Evolutionary conservation across 106 monocot species (phyloP).

Genomic region (Phalaenopsis aphrodite): DNA sequence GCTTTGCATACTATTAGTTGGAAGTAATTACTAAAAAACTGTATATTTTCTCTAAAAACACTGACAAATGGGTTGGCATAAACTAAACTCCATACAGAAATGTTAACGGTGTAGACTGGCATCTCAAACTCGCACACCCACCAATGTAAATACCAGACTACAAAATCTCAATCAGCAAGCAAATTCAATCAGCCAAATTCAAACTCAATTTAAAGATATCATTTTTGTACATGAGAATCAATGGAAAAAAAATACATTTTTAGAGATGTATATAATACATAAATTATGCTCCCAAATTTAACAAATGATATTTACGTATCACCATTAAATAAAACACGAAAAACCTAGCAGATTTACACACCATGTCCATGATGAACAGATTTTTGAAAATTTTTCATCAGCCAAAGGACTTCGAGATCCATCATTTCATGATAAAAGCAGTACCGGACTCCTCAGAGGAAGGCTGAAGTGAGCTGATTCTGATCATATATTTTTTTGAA

Average conservation of each 20-base stretch:
- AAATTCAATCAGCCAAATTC: too few relatives aligned
- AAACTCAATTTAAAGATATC: too few relatives aligned
- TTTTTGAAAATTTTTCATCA: neutral
- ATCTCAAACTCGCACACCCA: too few relatives aligned
- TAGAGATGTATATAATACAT: neutral
- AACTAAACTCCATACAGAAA: too few relatives aligned
- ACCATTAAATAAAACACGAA: neutral
- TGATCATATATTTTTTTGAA: slow-evolving; percentile 6
- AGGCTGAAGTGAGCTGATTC: slow-evolving; percentile 9
- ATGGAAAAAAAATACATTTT: neutral
- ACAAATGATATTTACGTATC: neutral
- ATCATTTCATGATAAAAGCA: neutral
- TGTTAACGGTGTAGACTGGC: too few relatives aligned
- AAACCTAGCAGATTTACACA: neutral
- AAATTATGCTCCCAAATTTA: neutral
- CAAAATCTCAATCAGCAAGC: too few relatives aligned
- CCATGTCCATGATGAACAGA: neutral
- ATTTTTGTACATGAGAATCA: too few relatives aligned
- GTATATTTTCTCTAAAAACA: too few relatives aligned
- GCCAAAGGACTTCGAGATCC: neutral
- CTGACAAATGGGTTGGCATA: too few relatives aligned
- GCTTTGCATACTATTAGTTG: too few relatives aligned
- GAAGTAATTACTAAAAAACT: too few relatives aligned
- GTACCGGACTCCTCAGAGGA: neutral
- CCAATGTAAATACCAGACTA: too few relatives aligned